A percentile compares a stretch with the other conserved stretches of the same genome.
These are phyloP conservation scores for Erysimum pusillum DNA, from an alignment of 441 rosid species.

Conservation along the genomic window DNA sequence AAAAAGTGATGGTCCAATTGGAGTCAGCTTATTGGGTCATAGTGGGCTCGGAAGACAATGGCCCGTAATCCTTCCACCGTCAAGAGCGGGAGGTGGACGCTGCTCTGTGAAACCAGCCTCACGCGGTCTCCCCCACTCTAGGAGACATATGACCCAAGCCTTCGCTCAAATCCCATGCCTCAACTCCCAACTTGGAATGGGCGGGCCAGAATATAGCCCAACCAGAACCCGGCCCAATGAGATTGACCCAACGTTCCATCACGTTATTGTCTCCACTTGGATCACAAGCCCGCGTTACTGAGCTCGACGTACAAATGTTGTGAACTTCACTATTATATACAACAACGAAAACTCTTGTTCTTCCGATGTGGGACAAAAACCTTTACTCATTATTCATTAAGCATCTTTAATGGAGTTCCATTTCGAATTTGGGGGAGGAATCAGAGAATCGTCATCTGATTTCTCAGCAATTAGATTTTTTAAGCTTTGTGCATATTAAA, in stretches of 20 bases:
- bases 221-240: neutral
- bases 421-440: neutral
- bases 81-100: conserved; percentile 43
- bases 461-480: too few relatives aligned
- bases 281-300: conserved; percentile 45
- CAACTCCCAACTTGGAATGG: conserved; percentile 47
- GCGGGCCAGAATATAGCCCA: neutral
- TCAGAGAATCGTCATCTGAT: neutral
- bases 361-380: conserved; percentile 35
- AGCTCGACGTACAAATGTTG: neutral
- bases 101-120: conserved; percentile 55
- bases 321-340: conserved; percentile 19
- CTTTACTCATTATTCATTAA: neutral
- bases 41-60: conserved; percentile 5
- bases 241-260: conserved; percentile 5
- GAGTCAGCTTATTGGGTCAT: neutral
- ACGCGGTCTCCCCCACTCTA: conserved; percentile 48
- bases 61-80: conserved; percentile 52
- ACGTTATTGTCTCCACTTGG: conserved; percentile 35
- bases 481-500: too few relatives aligned
- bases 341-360: neutral
- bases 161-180: conserved; percentile 5
- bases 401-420: neutral
- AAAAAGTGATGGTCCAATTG: conserved; percentile 6
- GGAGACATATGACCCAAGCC: neutral